Conservation (phyloP, 73 alveolate genomes). For the Tetrahymena malaccensis region DNA sequence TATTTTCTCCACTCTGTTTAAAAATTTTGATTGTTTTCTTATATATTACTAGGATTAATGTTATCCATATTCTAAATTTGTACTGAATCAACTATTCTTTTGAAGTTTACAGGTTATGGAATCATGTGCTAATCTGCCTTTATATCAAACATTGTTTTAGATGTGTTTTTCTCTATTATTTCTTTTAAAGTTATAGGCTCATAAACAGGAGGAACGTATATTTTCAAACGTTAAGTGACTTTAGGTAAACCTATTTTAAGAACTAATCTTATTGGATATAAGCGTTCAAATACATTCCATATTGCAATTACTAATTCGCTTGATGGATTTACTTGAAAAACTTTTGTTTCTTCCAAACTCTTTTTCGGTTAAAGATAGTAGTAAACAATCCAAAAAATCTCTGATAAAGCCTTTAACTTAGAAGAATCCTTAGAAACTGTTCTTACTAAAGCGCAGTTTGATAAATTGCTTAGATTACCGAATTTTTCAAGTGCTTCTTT, state of each 20-base stretch:
- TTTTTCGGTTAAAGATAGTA: not conserved
- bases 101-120: not conserved
- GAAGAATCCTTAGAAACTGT: not conserved
- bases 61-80: not conserved
- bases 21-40: not conserved
- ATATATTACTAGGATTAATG: not conserved
- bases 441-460: not conserved
- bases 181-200: not conserved
- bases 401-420: not conserved
- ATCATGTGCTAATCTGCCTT: not conserved
- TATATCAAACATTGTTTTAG: not conserved
- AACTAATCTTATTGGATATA: not conserved
- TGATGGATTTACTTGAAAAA: not conserved
- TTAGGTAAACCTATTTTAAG: not conserved
- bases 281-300: not conserved
- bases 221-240: not conserved
- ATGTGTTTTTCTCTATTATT: not conserved
- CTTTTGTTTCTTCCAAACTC: not conserved
- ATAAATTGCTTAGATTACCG: not conserved
- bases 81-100: not conserved
- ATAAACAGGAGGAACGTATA: not conserved
- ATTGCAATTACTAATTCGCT: not conserved
- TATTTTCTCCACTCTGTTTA: not conserved
- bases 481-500: not conserved
- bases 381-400: not conserved